These are phyloP conservation scores for Toxicodendron radicans DNA, from an alignment of 345 rosid genomes.

Conservation along the genomic window DNA sequence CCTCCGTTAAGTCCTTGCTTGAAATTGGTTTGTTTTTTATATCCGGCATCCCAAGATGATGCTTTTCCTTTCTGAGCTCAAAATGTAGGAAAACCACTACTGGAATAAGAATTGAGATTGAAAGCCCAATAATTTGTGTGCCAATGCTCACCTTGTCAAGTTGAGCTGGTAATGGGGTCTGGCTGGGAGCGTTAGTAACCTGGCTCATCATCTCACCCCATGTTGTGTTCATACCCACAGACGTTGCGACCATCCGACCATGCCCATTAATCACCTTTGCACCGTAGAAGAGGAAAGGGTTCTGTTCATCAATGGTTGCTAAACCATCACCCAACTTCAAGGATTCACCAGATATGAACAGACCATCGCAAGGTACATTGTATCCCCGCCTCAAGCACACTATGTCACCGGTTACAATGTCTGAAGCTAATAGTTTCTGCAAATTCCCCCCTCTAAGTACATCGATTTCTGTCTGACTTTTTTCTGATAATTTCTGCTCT, in stretches of 20 bases:
- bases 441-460: not conserved
- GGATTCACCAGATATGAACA: not conserved
- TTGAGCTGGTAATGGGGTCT: not conserved
- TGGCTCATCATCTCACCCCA: slow-evolving; percentile 7
- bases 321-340: slow-evolving; percentile 9
- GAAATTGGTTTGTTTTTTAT: not conserved
- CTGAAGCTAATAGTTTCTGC: not conserved
- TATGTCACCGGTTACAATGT: slow-evolving; percentile 12
- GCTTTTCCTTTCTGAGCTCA: not conserved
- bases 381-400: slow-evolving; percentile 8
- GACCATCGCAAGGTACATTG: slow-evolving; percentile 10
- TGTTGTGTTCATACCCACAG: slow-evolving; percentile 3
- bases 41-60: not conserved
- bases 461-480: not conserved
- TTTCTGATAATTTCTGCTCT: not conserved
- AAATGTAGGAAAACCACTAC: slow-evolving; percentile 5
- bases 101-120: not conserved
- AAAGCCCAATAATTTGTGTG: slow-evolving; percentile 9
- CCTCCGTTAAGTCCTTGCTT: not conserved
- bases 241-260: slow-evolving; percentile 9
- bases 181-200: not conserved
- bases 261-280: slow-evolving; percentile 11
- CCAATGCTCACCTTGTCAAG: not conserved
- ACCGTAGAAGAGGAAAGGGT: slow-evolving; percentile 11
- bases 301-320: not conserved